These are phyloP conservation scores for Zygotorulaspora florentina DNA, from an alignment of 805 yeast genomes.

Conservation along the genomic window DNA sequence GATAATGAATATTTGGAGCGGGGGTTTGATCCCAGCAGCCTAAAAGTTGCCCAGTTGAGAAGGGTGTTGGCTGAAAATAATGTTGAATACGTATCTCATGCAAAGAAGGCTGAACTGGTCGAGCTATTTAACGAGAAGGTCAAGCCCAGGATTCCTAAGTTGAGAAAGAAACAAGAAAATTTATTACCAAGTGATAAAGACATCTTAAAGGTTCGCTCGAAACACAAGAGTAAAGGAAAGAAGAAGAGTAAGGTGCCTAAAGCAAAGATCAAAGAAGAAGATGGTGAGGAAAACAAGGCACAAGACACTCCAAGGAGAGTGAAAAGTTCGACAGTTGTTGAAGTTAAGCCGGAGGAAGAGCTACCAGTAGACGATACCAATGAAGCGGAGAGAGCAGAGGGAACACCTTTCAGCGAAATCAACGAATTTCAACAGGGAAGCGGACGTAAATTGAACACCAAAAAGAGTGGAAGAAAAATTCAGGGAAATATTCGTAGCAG, in stretches of 20 bases:
- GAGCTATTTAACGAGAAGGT: slow-evolving; percentile 54
- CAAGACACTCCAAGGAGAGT: not conserved
- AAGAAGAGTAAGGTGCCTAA: slow-evolving; percentile 12
- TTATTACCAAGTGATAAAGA: slow-evolving; percentile 36
- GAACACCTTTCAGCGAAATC: slow-evolving; percentile 10
- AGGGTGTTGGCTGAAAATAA: slow-evolving; percentile 58
- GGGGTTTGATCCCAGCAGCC: slow-evolving; percentile 64
- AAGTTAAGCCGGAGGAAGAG: slow-evolving; percentile 1
- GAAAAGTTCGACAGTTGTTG: slow-evolving; percentile 5
- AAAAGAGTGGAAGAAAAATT: slow-evolving; percentile 4
- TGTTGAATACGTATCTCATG: slow-evolving; percentile 55
- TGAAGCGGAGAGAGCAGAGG: not conserved
- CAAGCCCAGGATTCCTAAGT: slow-evolving; percentile 43
- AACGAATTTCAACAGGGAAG: slow-evolving; percentile 14
- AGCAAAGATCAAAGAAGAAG: slow-evolving; percentile 5
- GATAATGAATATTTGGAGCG: slow-evolving; percentile 21
- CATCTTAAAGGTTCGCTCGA: slow-evolving; percentile 38
- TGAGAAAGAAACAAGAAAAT: slow-evolving; percentile 34
- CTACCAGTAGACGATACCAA: slow-evolving; percentile 7
- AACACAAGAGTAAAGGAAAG: slow-evolving; percentile 10
- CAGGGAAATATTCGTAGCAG: slow-evolving; percentile 1
- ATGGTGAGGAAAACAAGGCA: slow-evolving; percentile 13
- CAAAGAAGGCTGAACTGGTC: slow-evolving; percentile 65
- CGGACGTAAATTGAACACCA: not conserved
- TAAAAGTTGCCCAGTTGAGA: slow-evolving; percentile 68